These are phyloP conservation scores for Dictyostelium intermedium DNA, from an alignment of 78 protist genomes.

Conservation along the genomic window DNA sequence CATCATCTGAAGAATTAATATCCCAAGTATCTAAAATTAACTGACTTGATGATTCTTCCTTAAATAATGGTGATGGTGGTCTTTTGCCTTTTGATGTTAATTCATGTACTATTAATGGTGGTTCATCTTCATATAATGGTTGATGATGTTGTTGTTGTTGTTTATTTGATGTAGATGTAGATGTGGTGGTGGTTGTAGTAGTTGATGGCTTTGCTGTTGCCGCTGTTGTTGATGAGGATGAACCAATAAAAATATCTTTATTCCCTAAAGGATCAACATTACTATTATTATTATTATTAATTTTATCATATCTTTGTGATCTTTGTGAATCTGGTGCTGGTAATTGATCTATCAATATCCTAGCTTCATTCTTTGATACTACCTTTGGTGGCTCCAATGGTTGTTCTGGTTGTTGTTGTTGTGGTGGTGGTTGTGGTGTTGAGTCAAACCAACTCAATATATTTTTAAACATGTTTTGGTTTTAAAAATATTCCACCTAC, in stretches of 20 bases:
- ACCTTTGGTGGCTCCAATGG: neutral
- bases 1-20: neutral
- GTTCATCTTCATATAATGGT: neutral
- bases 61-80: neutral
- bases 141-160: neutral
- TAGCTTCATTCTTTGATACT: conserved; percentile 20
- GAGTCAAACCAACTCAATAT: neutral
- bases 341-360: neutral
- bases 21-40: neutral
- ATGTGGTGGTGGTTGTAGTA: neutral
- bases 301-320: neutral
- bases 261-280: conserved; percentile 1
- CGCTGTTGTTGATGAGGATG: neutral
- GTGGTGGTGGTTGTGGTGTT: neutral
- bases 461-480: neutral
- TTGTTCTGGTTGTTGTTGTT: neutral
- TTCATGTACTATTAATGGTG: neutral
- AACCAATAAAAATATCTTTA: neutral
- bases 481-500: neutral
- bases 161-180: neutral
- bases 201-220: neutral
- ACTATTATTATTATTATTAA: neutral
- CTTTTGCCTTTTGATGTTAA: neutral
- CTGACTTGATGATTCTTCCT: neutral
- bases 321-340: conserved; percentile 8